Evolutionary conservation across 352 stramenopile species (phyloP).

Genomic region (Phytophthora pisi): DNA sequence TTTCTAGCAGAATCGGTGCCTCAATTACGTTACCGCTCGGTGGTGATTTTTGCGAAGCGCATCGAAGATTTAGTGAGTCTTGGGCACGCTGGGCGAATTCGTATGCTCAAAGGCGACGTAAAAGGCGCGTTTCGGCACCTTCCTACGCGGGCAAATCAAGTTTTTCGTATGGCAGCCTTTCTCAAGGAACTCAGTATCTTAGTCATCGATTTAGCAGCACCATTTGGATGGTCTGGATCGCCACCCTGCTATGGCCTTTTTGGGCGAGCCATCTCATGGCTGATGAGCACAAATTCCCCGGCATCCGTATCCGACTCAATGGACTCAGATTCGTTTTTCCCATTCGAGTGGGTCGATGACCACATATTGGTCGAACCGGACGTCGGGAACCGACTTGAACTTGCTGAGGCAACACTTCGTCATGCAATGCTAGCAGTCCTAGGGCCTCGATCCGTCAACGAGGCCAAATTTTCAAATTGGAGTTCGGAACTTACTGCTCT

Average conservation of each 20-base stretch:
- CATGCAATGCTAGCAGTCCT: neutral
- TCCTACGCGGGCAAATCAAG: conserved; percentile 1
- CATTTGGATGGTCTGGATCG: neutral
- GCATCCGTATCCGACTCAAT: neutral
- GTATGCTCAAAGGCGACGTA: conserved; percentile 21
- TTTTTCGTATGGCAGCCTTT: conserved; percentile 15
- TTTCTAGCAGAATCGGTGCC: conserved; percentile 7
- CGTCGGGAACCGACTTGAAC: neutral
- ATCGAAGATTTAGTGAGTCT: conserved; percentile 9
- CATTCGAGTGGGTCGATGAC: conserved; percentile 42
- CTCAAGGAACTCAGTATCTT: conserved; percentile 9
- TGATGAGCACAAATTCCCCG: neutral
- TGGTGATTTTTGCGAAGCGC: conserved; percentile 8
- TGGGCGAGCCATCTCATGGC: neutral
- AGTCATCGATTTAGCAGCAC: conserved; percentile 10
- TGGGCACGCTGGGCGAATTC: neutral
- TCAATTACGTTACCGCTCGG: conserved; percentile 15
- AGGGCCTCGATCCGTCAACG: no score
- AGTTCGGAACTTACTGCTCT: no score
- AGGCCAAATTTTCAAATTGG: no score
- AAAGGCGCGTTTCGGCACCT: conserved; percentile 20
- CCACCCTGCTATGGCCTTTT: neutral
- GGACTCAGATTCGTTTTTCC: conserved; percentile 22
- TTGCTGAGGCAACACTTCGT: neutral
- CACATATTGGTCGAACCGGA: conserved; percentile 33